Conservation (phyloP, 108 stramenopile species). For the Cyclostephanos tholiformis region DNA sequence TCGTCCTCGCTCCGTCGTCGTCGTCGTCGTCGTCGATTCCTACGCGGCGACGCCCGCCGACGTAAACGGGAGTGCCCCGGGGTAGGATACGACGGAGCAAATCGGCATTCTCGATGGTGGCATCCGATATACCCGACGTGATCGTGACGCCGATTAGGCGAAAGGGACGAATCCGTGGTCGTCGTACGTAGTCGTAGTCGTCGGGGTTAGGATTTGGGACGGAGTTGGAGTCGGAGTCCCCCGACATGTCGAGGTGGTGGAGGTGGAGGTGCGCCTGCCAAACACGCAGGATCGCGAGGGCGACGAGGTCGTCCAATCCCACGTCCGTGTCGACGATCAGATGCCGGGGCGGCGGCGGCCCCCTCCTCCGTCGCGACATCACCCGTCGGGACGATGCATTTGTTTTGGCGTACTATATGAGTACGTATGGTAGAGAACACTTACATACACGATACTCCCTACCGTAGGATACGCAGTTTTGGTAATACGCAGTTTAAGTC, state of each 20-base stretch:
- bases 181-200: background rate
- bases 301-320: conserved; percentile 44
- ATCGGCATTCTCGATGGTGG: conserved; percentile 17
- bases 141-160: conserved; percentile 29
- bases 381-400: too few species aligned
- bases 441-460: too few species aligned
- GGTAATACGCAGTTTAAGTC: too few species aligned
- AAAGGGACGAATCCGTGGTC: conserved; percentile 11
- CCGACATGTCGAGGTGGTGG: background rate
- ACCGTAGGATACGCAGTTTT: too few species aligned
- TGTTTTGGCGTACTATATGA: too few species aligned
- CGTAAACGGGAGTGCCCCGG: conserved; percentile 28
- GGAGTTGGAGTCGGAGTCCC: background rate
- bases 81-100: conserved; percentile 36
- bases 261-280: conserved; percentile 18
- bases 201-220: background rate
- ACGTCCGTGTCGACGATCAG: conserved; percentile 44
- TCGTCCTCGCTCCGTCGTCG: too few species aligned
- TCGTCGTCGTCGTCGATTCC: too few species aligned
- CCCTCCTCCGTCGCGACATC: too few species aligned
- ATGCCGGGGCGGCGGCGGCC: background rate
- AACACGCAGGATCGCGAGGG: conserved; percentile 37
- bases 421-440: too few species aligned
- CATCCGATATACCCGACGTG: conserved; percentile 28
- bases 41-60: background rate